Evolutionary conservation across 2,329 filamentous ascomycete genomes (phyloP).

Genomic region (Cladosporium sp.): DNA sequence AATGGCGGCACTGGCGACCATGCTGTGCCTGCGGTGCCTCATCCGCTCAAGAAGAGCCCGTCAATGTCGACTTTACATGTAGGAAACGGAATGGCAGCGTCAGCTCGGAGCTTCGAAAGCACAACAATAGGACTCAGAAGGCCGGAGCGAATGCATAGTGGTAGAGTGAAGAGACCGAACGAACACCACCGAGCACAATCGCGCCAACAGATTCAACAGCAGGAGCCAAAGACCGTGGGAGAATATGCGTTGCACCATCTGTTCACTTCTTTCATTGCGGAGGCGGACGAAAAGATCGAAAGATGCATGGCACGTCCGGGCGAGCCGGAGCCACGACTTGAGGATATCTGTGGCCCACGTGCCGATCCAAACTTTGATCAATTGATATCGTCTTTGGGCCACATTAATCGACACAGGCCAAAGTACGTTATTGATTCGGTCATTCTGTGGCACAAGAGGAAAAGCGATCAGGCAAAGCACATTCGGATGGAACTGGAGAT

Average conservation of each 20-base stretch:
- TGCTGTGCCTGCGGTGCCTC: neutral
- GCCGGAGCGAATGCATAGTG: conserved; percentile 50
- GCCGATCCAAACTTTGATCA: conserved; percentile 90
- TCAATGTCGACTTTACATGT: conserved; percentile 34
- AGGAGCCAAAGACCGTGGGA: conserved; percentile 87
- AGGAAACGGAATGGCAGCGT: conserved; percentile 23
- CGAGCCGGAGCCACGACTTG: conserved; percentile 79
- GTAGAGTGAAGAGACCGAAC: conserved; percentile 67
- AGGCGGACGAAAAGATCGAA: conserved; percentile 94
- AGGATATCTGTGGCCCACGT: conserved; percentile 85
- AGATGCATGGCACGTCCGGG: conserved; percentile 79
- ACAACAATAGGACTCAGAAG: conserved; percentile 28
- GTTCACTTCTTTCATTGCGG: conserved; percentile 93
- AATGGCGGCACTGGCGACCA: conserved; percentile 19
- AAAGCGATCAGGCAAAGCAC: conserved; percentile 74
- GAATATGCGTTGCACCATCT: conserved; percentile 96
- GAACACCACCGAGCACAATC: conserved; percentile 74
- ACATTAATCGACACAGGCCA: conserved; percentile 91
- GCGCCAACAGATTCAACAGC: conserved; percentile 60
- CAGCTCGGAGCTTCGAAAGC: conserved; percentile 33
- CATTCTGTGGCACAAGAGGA: conserved; percentile 96
- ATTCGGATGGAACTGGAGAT: conserved; percentile 35
- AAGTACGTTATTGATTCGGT: conserved; percentile 95
- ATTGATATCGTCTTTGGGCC: conserved; percentile 85
- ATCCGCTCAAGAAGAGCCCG: conserved; percentile 34